Conservation (phyloP, 495 filamentous ascomycete genomes). For the Talaromyces borbonicus region DNA sequence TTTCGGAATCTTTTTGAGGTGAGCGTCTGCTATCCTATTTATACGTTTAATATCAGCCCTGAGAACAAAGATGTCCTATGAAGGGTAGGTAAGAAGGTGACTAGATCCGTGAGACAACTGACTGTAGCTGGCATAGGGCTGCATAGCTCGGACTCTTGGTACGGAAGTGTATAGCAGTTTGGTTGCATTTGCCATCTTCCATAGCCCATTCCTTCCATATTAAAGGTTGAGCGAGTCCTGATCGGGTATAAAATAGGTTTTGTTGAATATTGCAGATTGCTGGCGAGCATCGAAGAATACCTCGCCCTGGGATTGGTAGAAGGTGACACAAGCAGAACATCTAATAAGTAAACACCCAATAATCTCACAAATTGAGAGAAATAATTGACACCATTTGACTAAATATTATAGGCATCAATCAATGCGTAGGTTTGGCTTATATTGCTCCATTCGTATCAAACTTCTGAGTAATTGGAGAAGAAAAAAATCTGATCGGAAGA, state of each 20-base stretch:
- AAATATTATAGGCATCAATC: too few species aligned
- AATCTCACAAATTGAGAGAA: too few species aligned
- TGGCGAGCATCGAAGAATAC: constrained; percentile 2
- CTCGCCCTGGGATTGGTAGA: background rate
- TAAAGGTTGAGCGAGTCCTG: background rate
- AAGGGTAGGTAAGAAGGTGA: too few species aligned
- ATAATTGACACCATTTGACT: too few species aligned
- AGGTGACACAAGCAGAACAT: too few species aligned
- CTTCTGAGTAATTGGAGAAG: too few species aligned
- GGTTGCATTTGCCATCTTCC: constrained; percentile 7
- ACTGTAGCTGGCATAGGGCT: constrained; percentile 7
- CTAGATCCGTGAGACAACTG: background rate
- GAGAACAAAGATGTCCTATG: background rate
- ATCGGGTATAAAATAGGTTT: background rate
- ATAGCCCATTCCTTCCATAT: constrained; percentile 6
- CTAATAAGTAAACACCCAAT: too few species aligned
- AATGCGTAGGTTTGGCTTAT: too few species aligned
- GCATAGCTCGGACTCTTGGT: constrained; percentile 5
- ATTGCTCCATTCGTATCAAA: too few species aligned
- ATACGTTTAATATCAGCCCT: background rate
- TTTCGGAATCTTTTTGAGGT: constrained; percentile 10
- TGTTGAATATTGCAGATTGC: background rate
- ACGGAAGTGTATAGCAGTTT: constrained; percentile 6
- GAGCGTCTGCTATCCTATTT: constrained; percentile 17
- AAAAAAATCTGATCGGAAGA: too few species aligned